These are phyloP conservation scores for Cnidoscolus chayamansa DNA, from an alignment of 441 rosid genomes.

Conservation along the genomic window DNA sequence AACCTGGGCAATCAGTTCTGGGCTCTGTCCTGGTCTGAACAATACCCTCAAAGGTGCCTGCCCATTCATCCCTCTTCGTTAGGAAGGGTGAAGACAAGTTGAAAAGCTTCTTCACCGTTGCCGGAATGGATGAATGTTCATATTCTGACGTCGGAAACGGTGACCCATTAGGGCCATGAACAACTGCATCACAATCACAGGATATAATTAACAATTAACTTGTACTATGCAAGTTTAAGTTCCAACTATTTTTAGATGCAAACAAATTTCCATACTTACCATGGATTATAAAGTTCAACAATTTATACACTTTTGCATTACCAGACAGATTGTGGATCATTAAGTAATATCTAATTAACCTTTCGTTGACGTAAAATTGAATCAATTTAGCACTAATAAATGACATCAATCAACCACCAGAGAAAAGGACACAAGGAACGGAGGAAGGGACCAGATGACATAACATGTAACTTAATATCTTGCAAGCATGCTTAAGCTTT, in stretches of 20 bases:
- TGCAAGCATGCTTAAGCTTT: neutral
- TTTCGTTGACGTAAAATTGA: too few relatives aligned
- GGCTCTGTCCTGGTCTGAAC: conserved; percentile 50
- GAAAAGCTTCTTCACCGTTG: conserved; percentile 47
- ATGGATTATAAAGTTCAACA: too few relatives aligned
- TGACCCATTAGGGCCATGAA: conserved; percentile 73
- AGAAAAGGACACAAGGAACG: too few relatives aligned
- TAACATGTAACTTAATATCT: neutral
- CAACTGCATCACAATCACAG: conserved; percentile 39
- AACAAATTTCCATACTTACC: too few relatives aligned
- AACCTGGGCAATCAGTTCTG: conserved; percentile 84
- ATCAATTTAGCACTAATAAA: too few relatives aligned
- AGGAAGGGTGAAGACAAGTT: conserved; percentile 62
- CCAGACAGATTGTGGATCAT: too few relatives aligned
- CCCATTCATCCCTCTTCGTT: conserved; percentile 84
- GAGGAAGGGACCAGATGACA: too few relatives aligned
- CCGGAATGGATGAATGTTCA: conserved; percentile 51
- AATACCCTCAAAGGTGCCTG: conserved; percentile 71
- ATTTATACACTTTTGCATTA: too few relatives aligned
- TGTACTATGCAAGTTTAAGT: neutral
- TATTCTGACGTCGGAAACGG: conserved; percentile 45
- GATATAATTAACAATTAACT: neutral
- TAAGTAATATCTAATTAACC: too few relatives aligned
- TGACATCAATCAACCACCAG: too few relatives aligned
- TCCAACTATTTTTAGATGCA: neutral